These are phyloP conservation scores for Coleophoma crateriformis DNA, from an alignment of 2,329 filamentous ascomycete species.

Conservation along the genomic window DNA sequence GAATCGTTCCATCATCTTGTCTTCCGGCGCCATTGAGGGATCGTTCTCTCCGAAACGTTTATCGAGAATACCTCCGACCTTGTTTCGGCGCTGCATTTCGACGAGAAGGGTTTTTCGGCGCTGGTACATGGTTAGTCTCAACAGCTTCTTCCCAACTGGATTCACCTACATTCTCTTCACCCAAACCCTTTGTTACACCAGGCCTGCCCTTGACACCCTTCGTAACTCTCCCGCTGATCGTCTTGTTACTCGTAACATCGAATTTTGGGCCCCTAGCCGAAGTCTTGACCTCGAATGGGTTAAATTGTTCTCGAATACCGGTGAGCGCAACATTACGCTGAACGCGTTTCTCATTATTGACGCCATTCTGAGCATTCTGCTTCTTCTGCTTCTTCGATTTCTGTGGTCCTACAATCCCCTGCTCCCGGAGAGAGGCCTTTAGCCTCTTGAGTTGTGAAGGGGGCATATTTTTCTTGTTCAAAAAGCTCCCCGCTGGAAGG, in stretches of 20 bases:
- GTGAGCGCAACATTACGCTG: constrained; percentile 74
- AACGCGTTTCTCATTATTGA: constrained; percentile 65
- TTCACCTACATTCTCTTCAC: constrained; percentile 70
- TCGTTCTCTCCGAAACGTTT: constrained; percentile 94
- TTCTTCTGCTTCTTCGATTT: constrained; percentile 94
- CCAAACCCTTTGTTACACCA: constrained; percentile 75
- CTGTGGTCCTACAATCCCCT: constrained; percentile 85
- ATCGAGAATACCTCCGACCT: constrained; percentile 88
- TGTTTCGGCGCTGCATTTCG: constrained; percentile 84
- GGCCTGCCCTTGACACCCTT: constrained; percentile 67
- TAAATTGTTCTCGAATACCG: constrained; percentile 91
- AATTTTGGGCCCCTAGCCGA: constrained; percentile 76
- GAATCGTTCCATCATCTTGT: constrained; percentile 87
- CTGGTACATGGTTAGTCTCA: constrained; percentile 30
- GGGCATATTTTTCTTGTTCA: constrained; percentile 55
- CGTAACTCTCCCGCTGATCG: constrained; percentile 42
- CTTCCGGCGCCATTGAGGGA: constrained; percentile 86
- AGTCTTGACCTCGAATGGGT: constrained; percentile 92
- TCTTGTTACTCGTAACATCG: constrained; percentile 67
- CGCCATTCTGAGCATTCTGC: constrained; percentile 61
- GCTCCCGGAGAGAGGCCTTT: constrained; percentile 83
- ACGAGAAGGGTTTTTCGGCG: constrained; percentile 78
- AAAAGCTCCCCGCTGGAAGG: background rate
- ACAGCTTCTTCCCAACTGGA: constrained; percentile 1
- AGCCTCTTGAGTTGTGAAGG: constrained; percentile 95